phyloP scores from a whole-genome alignment of 129 eudicot species.

The Gnaphalium uliginosum region DNA sequence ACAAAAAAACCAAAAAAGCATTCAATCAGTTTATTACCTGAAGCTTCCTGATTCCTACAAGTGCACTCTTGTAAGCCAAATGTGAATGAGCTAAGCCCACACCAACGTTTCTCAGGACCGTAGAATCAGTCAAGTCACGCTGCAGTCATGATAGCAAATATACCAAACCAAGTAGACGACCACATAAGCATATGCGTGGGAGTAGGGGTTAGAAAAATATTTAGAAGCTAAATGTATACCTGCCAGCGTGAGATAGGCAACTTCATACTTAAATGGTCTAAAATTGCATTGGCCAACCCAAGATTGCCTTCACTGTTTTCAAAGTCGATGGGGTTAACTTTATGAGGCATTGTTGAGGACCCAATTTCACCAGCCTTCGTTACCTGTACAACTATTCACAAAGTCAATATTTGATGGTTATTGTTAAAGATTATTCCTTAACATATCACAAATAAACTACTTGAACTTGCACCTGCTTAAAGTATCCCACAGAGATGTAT shows the following conservation, averaged over 20 bases:
- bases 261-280: constrained; percentile 75
- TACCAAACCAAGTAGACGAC: constrained; percentile 5
- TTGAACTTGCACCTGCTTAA: constrained; percentile 67
- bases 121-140: constrained; percentile 98
- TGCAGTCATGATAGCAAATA: constrained; percentile 38
- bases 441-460: not conserved
- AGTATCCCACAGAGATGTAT: constrained; percentile 84
- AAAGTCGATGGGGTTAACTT: constrained; percentile 96
- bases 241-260: constrained; percentile 96
- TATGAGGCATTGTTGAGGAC: constrained; percentile 98
- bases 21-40: constrained; percentile 53
- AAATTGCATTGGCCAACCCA: constrained; percentile 75
- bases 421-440: not conserved
- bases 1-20: no score
- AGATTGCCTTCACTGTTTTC: constrained; percentile 98
- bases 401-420: constrained; percentile 9
- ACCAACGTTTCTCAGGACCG: constrained; percentile 92
- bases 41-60: constrained; percentile 90
- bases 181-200: not conserved
- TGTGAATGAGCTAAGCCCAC: constrained; percentile 86
- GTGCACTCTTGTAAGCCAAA: constrained; percentile 76
- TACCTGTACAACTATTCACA: constrained; percentile 45
- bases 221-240: constrained; percentile 43
- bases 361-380: constrained; percentile 98
- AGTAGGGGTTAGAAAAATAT: not conserved